phyloP scores from a whole-genome alignment of 2,329 filamentous ascomycete genomes.

The Cladosporium velox region DNA sequence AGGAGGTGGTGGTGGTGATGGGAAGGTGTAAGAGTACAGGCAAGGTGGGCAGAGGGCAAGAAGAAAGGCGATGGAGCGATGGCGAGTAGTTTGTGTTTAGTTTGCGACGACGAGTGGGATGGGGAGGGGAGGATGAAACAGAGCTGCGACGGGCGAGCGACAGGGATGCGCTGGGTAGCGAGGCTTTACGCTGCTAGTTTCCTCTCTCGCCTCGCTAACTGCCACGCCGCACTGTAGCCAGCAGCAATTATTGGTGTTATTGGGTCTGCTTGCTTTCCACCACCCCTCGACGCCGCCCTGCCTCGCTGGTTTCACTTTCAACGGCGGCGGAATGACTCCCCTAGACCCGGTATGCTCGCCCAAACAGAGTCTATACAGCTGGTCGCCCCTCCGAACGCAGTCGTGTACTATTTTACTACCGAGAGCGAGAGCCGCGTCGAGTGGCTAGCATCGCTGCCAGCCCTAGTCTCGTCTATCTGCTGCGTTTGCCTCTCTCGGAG shows the following conservation, averaged over 20 bases:
- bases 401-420: neutral
- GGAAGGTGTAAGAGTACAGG: neutral
- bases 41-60: neutral
- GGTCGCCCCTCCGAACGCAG: neutral
- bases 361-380: neutral
- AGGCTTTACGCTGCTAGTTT: neutral
- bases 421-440: neutral
- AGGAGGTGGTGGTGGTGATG: neutral
- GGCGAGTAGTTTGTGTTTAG: neutral
- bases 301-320: conserved; percentile 11
- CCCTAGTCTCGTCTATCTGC: neutral
- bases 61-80: neutral
- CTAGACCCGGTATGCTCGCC: neutral
- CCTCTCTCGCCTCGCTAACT: neutral
- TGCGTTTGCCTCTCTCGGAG: neutral
- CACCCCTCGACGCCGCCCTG: neutral
- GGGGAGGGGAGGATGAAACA: conserved; percentile 6
- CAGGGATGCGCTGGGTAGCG: conserved; percentile 1
- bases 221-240: neutral
- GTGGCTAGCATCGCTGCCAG: neutral
- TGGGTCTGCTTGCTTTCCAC: neutral
- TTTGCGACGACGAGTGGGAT: conserved; percentile 11
- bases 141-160: conserved; percentile 4
- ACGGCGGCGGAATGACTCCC: neutral
- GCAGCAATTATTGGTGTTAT: neutral